phyloP scores from a whole-genome alignment of 2,329 filamentous ascomycete genomes.

The Diaporthe sp. region DNA sequence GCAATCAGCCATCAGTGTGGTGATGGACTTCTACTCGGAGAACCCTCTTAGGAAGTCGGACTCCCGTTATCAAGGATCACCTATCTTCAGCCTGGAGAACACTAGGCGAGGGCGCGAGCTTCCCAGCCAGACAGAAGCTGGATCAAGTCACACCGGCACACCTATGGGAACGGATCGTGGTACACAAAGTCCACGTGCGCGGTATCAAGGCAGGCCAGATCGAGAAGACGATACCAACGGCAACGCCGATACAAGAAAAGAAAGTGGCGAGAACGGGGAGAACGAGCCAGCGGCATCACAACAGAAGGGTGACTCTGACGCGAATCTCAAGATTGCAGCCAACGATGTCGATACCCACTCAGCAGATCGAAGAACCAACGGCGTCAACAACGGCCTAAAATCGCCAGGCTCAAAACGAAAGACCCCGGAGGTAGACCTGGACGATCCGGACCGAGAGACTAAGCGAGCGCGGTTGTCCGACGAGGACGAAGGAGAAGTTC shows the following conservation, averaged over 20 bases:
- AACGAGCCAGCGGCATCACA: constrained; percentile 34
- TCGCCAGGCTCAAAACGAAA: constrained; percentile 50
- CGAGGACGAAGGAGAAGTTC: constrained; percentile 48
- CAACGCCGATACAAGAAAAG: constrained; percentile 43
- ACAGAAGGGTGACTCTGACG: constrained; percentile 50
- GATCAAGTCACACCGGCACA: constrained; percentile 65
- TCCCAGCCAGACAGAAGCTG: constrained; percentile 58
- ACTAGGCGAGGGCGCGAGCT: constrained; percentile 63
- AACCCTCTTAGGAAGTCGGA: constrained; percentile 74
- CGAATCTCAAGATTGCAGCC: constrained; percentile 50
- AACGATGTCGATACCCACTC: constrained; percentile 49
- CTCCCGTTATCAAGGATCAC: constrained; percentile 64
- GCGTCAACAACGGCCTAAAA: constrained; percentile 43
- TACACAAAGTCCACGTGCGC: constrained; percentile 63
- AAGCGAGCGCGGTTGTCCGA: constrained; percentile 46
- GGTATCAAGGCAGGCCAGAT: constrained; percentile 54
- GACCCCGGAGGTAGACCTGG: constrained; percentile 46
- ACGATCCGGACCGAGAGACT: constrained; percentile 42
- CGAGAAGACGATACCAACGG: constrained; percentile 53
- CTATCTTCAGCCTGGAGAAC: constrained; percentile 69
- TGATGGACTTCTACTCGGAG: constrained; percentile 78
- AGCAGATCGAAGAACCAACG: constrained; percentile 40
- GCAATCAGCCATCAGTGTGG: constrained; percentile 79
- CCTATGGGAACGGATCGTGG: constrained; percentile 62
- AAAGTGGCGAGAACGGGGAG: constrained; percentile 35